Evolutionary conservation across 2,329 filamentous ascomycete species (phyloP).

Genomic region (Penicillium sclerotigenum): DNA sequence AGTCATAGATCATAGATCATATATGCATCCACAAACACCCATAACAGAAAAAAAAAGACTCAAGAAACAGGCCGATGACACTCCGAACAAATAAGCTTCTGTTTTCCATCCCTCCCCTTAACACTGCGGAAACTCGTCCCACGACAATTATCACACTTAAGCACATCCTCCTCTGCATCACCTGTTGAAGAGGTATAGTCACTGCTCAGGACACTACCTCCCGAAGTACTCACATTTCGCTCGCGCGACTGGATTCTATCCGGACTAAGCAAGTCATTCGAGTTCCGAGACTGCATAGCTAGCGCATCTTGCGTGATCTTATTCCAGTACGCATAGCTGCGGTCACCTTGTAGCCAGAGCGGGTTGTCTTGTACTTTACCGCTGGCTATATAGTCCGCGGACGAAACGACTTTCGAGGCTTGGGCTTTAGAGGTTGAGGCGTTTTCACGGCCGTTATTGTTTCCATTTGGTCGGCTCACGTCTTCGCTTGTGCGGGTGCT

Average conservation of each 20-base stretch:
- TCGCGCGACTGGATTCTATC: slow-evolving; percentile 23
- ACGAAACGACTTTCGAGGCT: slow-evolving; percentile 8
- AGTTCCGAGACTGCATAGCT: slow-evolving; percentile 28
- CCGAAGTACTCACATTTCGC: slow-evolving; percentile 42
- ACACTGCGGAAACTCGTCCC: slow-evolving; percentile 62
- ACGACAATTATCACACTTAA: slow-evolving; percentile 59
- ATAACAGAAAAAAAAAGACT: slow-evolving; percentile 3
- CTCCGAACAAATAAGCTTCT: slow-evolving; percentile 60
- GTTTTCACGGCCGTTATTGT: not conserved
- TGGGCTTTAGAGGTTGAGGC: not conserved
- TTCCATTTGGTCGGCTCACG: slow-evolving; percentile 8
- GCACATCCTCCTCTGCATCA: slow-evolving; percentile 48
- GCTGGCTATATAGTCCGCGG: slow-evolving; percentile 24
- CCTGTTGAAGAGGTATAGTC: slow-evolving; percentile 47
- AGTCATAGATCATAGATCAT: slow-evolving; percentile 1
- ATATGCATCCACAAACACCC: not conserved
- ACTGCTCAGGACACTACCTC: slow-evolving; percentile 56
- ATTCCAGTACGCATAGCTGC: slow-evolving; percentile 55
- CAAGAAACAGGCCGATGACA: slow-evolving; percentile 41
- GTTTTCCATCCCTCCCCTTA: slow-evolving; percentile 51
- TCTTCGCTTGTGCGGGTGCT: slow-evolving; percentile 21
- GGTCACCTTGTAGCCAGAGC: slow-evolving; percentile 50
- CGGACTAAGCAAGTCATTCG: slow-evolving; percentile 19
- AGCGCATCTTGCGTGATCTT: slow-evolving; percentile 41
- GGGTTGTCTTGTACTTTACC: slow-evolving; percentile 39